Base-by-base conservation (phyloP, 2,329 filamentous ascomycete genomes). In the Apiospora phragmitis region DNA sequence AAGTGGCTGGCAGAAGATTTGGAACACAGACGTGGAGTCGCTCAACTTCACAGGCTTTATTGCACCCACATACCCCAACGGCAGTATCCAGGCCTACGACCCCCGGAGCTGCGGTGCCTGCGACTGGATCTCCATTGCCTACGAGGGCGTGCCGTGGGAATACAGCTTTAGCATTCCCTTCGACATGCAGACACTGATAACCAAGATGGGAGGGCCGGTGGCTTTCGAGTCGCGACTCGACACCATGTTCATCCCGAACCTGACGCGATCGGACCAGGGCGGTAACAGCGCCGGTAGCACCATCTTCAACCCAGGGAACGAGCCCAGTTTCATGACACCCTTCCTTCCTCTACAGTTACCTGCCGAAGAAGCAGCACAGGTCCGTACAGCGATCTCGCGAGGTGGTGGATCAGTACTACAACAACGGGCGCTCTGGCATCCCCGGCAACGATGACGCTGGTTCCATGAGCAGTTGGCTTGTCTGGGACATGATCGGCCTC, bases 271-370 rank as follows among this genome's bases (percentile, higher is more conserved):
- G 32, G 89, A 90, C 75, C 85, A 85, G 47, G 78, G 77, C 24
- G 16, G 80, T 85, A 24, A 84, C 85, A 75, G 75, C 73, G n/a
- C 83, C 77, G 78, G 81, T 79, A 59, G 77, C 71, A 81, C 81
- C 32, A 83, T 89, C 21, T 89, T 87, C 73, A 85, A 89, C 71
- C 81, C 85, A 0, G 87, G 86, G 0, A 71, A 72, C 65, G 79
- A 89, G 71, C 87, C 68, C 32, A 55, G 89, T 49, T 92, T 92
- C 77, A 81, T 92, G 2, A 87, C 87, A 2, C 85, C n/a, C n/a
- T n/a, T n/a, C 92, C 0, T 93, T 89, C 78, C 87, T 92, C 73
- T 93, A 91, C 79, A 91, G 93, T 80, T 93, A 92, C 74, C 90
- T 90, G 71, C 88, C 87, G 0, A 90, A 89, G 0, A 87, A 90